Evolutionary conservation across 1,284 basidiomycete species (phyloP), one percentile per base, ranked within the genome.

Genomic region (Leucoagaricus sp.): DNA sequence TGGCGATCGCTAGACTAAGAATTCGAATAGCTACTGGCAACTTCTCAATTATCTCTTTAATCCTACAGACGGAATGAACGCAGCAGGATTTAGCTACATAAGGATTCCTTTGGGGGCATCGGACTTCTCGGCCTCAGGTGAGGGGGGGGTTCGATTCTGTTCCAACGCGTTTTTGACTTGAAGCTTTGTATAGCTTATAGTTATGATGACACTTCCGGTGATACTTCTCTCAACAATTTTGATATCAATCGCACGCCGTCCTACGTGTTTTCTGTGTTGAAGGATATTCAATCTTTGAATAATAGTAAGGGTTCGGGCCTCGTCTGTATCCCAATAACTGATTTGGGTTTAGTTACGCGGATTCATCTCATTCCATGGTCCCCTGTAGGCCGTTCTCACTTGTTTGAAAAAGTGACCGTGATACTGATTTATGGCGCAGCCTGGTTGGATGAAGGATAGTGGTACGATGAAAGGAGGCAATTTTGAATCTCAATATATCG

Each of bases 321-420:
- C 12, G 28, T 1, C 21, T 10, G 6, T 38, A 25, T 13, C 12
- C 2, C 23, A 21, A 26, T 48, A 44, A 21, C 33, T 49, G 36
- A 25, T 46, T 33, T 23, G n/a, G 12, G 36, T 47, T 13, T 50
- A 65, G 64, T 67, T 51, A 53, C 72, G 59, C 68, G 69, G 61
- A 67, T 81, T 23, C 77, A 80, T 61, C 57, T 81, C 9, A 55
- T 81, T 17, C 79, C 79, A n/a, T 82, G 81, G 80, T 80, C 79
- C 53, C 78, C 80, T 3, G 80, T 80, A 61, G 58, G 72, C 64
- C 15, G 28, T 40, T 4, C 23, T 8, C 34, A 36, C 44, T 12
- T 7, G 15, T 17, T 29, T 2, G n/a, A 47, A 15, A 15, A 40
- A 31, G 50, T 21, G 5, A 9, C 1, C 40, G 9, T 23, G 1